Percentiles rank a stretch among this genome's conserved stretches.
Evolutionary conservation across 2,329 filamentous ascomycete genomes (phyloP).

Genomic region (Lecanicillium sp.): DNA sequence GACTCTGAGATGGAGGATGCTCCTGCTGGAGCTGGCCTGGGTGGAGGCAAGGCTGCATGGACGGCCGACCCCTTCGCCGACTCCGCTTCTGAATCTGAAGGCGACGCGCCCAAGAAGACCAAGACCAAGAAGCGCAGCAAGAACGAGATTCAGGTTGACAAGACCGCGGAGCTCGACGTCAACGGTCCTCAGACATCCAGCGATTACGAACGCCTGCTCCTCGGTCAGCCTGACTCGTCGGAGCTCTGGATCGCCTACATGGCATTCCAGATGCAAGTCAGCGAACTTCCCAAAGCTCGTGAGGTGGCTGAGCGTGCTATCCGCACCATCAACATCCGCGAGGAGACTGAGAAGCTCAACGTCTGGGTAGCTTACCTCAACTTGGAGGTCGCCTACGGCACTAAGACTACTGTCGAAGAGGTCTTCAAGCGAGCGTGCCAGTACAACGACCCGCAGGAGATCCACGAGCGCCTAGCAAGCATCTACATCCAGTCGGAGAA

Average conservation of each 20-base stretch:
- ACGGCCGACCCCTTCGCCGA: conserved; percentile 63
- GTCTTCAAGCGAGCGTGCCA: conserved; percentile 90
- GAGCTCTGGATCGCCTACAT: conserved; percentile 95
- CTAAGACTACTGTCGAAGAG: conserved; percentile 72
- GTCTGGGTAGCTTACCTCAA: conserved; percentile 94
- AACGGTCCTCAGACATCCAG: conserved; percentile 83
- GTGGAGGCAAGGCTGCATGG: conserved; percentile 82
- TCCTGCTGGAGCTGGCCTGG: conserved; percentile 49
- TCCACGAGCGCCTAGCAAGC: conserved; percentile 82
- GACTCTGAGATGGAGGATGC: conserved; percentile 20
- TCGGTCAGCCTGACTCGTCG: conserved; percentile 90
- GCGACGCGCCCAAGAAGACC: conserved; percentile 31
- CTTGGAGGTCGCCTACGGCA: conserved; percentile 85
- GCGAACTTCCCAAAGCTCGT: conserved; percentile 80
- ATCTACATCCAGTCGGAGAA: conserved; percentile 94
- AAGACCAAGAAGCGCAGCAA: conserved; percentile 74
- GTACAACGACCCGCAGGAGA: conserved; percentile 86
- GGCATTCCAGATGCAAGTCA: conserved; percentile 94
- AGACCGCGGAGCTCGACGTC: conserved; percentile 84
- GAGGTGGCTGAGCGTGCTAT: conserved; percentile 87
- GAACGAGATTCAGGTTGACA: conserved; percentile 75
- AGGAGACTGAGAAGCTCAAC: conserved; percentile 89
- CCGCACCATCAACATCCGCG: conserved; percentile 82
- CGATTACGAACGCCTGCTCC: conserved; percentile 88
- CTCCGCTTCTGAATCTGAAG: conserved; percentile 45